Conservation (phyloP, 371 early-diverging fungal species). For the Circinella minor region DNA sequence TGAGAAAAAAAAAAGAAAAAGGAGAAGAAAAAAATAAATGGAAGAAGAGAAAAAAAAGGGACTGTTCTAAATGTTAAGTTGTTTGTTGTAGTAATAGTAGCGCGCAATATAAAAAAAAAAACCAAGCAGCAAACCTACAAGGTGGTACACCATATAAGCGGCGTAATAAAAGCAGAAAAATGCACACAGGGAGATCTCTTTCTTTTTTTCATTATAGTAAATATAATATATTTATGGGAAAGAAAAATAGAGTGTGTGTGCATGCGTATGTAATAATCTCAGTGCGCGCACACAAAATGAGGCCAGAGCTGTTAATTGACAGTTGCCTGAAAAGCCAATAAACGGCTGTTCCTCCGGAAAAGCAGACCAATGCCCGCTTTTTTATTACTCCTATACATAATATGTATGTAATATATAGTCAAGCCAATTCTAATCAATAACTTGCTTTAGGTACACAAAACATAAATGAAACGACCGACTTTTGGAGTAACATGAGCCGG, state of each 20-base stretch:
- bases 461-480: conserved; percentile 16
- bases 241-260: too few relatives aligned
- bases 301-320: conserved; percentile 18
- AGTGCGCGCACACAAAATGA: neutral
- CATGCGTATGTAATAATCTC: neutral
- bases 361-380: conserved; percentile 12
- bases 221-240: too few relatives aligned
- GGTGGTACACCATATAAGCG: conserved; percentile 22
- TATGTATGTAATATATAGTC: neutral
- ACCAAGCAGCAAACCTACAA: conserved; percentile 8
- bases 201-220: neutral
- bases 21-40: neutral
- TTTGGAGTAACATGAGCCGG: conserved; percentile 12
- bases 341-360: conserved; percentile 12
- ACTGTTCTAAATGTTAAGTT: conserved; percentile 2
- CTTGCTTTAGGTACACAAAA: too few relatives aligned
- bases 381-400: conserved; percentile 9
- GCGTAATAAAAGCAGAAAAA: conserved; percentile 26
- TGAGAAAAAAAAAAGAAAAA: neutral
- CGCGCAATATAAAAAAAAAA: conserved; percentile 11
- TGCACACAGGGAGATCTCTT: conserved; percentile 5
- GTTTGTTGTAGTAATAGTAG: neutral
- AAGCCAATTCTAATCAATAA: too few relatives aligned
- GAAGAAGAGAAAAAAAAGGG: neutral
- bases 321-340: conserved; percentile 19